phyloP scores from a whole-genome alignment of 176 grass and related monocot species.

The Chrysopogon serrulatus region DNA sequence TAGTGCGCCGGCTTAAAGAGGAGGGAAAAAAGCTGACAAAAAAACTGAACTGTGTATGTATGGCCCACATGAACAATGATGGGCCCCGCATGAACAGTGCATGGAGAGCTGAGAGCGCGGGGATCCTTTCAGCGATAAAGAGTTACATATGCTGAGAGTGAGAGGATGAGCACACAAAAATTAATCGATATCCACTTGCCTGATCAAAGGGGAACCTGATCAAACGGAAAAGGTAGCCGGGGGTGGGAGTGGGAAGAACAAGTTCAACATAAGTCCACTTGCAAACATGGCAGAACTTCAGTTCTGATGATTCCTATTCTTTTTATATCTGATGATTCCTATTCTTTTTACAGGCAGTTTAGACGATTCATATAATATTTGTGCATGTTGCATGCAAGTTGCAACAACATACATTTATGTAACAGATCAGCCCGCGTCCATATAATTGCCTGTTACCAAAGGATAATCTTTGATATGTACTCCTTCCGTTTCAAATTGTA shows the following conservation, averaged over 20 bases:
- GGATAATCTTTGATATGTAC: not conserved
- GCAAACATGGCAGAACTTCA: not conserved
- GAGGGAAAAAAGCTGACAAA: too few species aligned
- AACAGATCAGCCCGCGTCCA: not conserved
- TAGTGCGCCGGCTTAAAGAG: too few species aligned
- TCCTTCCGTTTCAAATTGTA: too few species aligned
- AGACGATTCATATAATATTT: slow-evolving; percentile 3
- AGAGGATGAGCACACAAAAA: not conserved
- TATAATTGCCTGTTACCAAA: not conserved
- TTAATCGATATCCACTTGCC: slow-evolving; percentile 1
- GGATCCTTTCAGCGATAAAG: too few species aligned
- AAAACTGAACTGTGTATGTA: too few species aligned
- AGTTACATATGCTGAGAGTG: slow-evolving; percentile 12
- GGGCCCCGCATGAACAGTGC: too few species aligned
- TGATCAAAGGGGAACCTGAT: slow-evolving; percentile 8
- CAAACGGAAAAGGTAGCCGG: not conserved
- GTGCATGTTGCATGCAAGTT: slow-evolving; percentile 11
- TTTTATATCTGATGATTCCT: not conserved
- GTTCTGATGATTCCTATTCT: not conserved
- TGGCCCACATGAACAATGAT: too few species aligned
- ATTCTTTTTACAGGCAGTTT: not conserved
- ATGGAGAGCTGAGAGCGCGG: too few species aligned
- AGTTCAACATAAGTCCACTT: not conserved
- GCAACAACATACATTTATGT: not conserved
- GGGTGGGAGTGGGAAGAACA: slow-evolving; percentile 7